These are phyloP conservation scores for Fusarium sterilihyphosum DNA, from an alignment of 2,329 filamentous ascomycete species.

Conservation along the genomic window DNA sequence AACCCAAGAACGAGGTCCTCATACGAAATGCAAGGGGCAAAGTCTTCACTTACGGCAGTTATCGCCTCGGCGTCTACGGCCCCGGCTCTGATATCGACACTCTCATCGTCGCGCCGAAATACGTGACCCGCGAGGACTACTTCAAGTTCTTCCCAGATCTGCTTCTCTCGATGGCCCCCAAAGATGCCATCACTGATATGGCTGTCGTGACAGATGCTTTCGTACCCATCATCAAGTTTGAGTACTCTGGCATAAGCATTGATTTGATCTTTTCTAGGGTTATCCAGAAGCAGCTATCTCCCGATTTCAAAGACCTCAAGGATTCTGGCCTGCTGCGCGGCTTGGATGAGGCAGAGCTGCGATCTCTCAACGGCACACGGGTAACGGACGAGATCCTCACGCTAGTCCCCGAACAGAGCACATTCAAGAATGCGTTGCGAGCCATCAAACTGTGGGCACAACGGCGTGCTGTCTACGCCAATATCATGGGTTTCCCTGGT, in stretches of 20 bases:
- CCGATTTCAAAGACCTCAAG: conserved; percentile 74
- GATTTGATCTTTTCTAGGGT: conserved; percentile 91
- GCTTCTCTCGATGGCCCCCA: conserved; percentile 78
- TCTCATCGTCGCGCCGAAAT: conserved; percentile 88
- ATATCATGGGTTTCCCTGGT: conserved; percentile 95
- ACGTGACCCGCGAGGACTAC: conserved; percentile 89
- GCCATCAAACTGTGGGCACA: conserved; percentile 98
- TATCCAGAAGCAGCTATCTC: conserved; percentile 74
- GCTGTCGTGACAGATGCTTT: conserved; percentile 89
- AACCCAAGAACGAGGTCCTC: conserved; percentile 76
- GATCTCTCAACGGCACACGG: conserved; percentile 91
- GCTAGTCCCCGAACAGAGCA: conserved; percentile 87
- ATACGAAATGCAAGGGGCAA: conserved; percentile 88
- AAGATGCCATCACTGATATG: conserved; percentile 84
- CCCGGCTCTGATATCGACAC: conserved; percentile 99
- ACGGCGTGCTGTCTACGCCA: conserved; percentile 90
- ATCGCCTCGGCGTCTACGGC: conserved; percentile 90
- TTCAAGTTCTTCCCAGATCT: conserved; percentile 88
- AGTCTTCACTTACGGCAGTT: conserved; percentile 96
- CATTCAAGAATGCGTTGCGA: conserved; percentile 87
- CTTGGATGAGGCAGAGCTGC: conserved; percentile 85
- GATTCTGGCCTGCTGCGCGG: conserved; percentile 88
- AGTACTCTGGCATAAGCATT: conserved; percentile 90
- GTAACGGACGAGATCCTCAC: conserved; percentile 93
- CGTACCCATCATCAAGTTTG: conserved; percentile 97